These are phyloP conservation scores for Penicillium italicum DNA, from an alignment of 2,329 filamentous ascomycete species.

Conservation along the genomic window DNA sequence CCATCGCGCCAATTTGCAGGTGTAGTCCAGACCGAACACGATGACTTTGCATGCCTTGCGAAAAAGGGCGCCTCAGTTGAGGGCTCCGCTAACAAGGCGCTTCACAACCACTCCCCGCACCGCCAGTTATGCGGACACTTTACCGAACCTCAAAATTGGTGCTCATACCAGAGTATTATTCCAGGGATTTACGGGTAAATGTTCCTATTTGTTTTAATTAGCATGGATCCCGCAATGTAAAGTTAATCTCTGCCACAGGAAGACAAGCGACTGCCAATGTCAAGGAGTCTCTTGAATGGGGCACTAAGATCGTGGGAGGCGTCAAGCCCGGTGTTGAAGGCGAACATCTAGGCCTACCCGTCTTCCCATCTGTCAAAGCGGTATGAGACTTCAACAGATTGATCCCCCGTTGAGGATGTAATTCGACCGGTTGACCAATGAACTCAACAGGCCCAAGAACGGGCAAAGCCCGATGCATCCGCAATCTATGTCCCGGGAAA, in stretches of 20 bases:
- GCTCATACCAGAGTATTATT: conserved; percentile 65
- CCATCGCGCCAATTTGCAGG: neutral
- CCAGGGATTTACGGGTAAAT: conserved; percentile 64
- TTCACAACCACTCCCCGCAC: conserved; percentile 35
- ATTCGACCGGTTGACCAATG: neutral
- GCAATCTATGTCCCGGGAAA: conserved; percentile 77
- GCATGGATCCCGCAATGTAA: neutral
- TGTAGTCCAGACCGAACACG: neutral
- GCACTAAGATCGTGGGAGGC: conserved; percentile 75
- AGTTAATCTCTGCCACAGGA: conserved; percentile 24
- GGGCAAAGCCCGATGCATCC: conserved; percentile 70
- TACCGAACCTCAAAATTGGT: conserved; percentile 64
- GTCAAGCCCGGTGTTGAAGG: conserved; percentile 68
- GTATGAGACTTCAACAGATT: conserved; percentile 29
- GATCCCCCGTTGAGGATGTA: neutral
- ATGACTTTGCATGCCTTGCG: conserved; percentile 23
- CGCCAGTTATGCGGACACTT: conserved; percentile 56
- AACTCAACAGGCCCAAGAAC: conserved; percentile 60
- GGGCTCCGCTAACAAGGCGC: conserved; percentile 9
- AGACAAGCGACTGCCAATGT: conserved; percentile 66
- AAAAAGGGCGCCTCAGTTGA: conserved; percentile 17
- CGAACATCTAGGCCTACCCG: conserved; percentile 69
- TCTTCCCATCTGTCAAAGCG: conserved; percentile 64
- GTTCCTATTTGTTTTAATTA: neutral
- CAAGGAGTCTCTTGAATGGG: conserved; percentile 70